These are phyloP conservation scores for Penicillium sumatraense DNA, from an alignment of 2,329 filamentous ascomycete species.

Conservation along the genomic window DNA sequence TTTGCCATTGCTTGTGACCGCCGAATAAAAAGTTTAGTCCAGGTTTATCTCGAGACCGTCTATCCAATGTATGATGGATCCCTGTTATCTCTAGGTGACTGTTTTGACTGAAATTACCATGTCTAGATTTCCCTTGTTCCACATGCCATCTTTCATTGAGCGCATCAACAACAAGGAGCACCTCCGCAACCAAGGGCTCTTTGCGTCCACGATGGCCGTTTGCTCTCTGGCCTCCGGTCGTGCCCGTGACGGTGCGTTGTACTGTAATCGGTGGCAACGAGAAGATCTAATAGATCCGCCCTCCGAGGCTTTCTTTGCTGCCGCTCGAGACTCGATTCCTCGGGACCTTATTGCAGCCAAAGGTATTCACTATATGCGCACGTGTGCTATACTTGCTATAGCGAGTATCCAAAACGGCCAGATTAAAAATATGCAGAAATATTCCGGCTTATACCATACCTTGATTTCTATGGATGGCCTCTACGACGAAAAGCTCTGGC, in stretches of 20 bases:
- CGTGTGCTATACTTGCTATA: conserved; percentile 55
- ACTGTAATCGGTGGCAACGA: conserved; percentile 39
- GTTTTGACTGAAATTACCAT: neutral
- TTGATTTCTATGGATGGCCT: conserved; percentile 54
- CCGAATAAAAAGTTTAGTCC: conserved; percentile 48
- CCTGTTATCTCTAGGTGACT: neutral
- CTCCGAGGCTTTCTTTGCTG: conserved; percentile 51
- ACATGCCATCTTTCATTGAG: conserved; percentile 50
- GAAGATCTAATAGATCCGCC: conserved; percentile 36
- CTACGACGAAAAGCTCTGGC: conserved; percentile 60
- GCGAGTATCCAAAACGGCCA: conserved; percentile 58
- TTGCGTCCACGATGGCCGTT: conserved; percentile 57
- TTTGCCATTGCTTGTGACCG: conserved; percentile 45
- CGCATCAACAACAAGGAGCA: conserved; percentile 49
- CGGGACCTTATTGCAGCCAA: conserved; percentile 39
- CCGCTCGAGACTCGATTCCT: conserved; percentile 47
- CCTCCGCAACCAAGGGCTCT: conserved; percentile 48
- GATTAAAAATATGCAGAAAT: conserved; percentile 55
- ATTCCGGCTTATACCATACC: conserved; percentile 57
- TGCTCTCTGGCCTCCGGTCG: conserved; percentile 56
- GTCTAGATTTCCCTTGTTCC: conserved; percentile 55
- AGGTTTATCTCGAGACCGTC: conserved; percentile 58
- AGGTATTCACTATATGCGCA: conserved; percentile 47
- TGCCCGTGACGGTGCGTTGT: conserved; percentile 55
- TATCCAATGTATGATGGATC: conserved; percentile 51